Conservation (phyloP, 148 eudicot species). For the Cornus kousa region DNA sequence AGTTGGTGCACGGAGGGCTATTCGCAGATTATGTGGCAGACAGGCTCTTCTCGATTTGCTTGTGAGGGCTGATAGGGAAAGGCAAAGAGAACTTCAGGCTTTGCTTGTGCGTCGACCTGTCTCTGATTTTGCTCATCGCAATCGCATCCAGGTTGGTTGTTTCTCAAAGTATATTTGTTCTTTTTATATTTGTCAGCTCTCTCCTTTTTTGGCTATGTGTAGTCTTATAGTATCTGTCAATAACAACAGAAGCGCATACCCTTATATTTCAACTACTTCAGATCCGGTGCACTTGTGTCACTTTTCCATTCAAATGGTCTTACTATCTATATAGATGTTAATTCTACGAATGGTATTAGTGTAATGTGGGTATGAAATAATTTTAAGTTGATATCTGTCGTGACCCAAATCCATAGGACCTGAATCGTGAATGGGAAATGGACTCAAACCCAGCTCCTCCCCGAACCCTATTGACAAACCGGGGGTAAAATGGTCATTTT, state of each 20-base stretch:
- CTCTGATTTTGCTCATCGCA: constrained; percentile 68
- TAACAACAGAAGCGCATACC: background rate
- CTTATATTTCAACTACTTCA: background rate
- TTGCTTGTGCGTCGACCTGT: constrained; percentile 58
- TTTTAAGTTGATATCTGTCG: background rate
- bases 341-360: background rate
- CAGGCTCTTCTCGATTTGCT: constrained; percentile 86
- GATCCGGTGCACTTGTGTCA: background rate
- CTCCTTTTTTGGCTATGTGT: background rate
- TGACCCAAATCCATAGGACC: too few species aligned
- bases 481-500: too few species aligned
- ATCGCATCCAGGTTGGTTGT: constrained; percentile 76
- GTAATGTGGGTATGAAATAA: background rate
- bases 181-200: background rate
- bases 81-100: constrained; percentile 57
- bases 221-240: background rate
- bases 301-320: too few species aligned
- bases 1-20: constrained; percentile 42
- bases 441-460: too few species aligned
- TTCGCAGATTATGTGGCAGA: constrained; percentile 79
- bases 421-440: too few species aligned
- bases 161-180: background rate
- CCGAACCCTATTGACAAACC: too few species aligned
- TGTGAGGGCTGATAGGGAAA: constrained; percentile 55
- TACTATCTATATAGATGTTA: background rate